phyloP scores from a whole-genome alignment of 495 filamentous ascomycete species.

The Neurospora tetrasperma region DNA sequence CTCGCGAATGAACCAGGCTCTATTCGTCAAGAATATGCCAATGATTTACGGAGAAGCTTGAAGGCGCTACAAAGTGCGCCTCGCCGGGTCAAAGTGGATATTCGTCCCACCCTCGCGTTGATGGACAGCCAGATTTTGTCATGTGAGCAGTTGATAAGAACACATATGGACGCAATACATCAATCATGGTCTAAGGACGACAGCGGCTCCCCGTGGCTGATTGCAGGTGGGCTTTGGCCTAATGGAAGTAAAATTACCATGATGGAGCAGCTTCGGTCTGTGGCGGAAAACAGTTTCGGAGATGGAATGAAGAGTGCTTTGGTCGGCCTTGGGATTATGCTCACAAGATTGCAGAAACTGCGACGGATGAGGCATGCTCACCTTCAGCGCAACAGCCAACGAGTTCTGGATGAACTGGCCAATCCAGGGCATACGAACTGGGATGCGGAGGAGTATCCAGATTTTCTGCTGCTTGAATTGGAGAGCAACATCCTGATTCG shows the following conservation, averaged over 20 bases:
- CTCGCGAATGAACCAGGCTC: background rate
- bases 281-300: slow-evolving; percentile 20
- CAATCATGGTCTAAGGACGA: slow-evolving; percentile 19
- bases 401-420: slow-evolving; percentile 26
- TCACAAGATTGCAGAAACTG: slow-evolving; percentile 38
- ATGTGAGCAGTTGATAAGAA: slow-evolving; percentile 12
- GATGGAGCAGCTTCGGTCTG: slow-evolving; percentile 43
- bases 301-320: slow-evolving; percentile 34
- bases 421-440: slow-evolving; percentile 45
- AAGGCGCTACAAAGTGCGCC: slow-evolving; percentile 9
- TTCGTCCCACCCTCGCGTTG: background rate
- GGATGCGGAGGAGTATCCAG: slow-evolving; percentile 32
- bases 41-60: slow-evolving; percentile 14
- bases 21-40: slow-evolving; percentile 5
- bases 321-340: slow-evolving; percentile 28
- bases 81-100: slow-evolving; percentile 1
- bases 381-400: background rate
- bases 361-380: slow-evolving; percentile 12
- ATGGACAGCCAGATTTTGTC: slow-evolving; percentile 1
- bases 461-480: slow-evolving; percentile 51
- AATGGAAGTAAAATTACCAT: slow-evolving; percentile 36
- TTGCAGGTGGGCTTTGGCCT: slow-evolving; percentile 42
- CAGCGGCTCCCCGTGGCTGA: slow-evolving; percentile 35
- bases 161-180: slow-evolving; percentile 9
- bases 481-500: slow-evolving; percentile 45